Evolutionary conservation across 495 filamentous ascomycete genomes (phyloP).

Genomic region (Neurospora tetrasperma): DNA sequence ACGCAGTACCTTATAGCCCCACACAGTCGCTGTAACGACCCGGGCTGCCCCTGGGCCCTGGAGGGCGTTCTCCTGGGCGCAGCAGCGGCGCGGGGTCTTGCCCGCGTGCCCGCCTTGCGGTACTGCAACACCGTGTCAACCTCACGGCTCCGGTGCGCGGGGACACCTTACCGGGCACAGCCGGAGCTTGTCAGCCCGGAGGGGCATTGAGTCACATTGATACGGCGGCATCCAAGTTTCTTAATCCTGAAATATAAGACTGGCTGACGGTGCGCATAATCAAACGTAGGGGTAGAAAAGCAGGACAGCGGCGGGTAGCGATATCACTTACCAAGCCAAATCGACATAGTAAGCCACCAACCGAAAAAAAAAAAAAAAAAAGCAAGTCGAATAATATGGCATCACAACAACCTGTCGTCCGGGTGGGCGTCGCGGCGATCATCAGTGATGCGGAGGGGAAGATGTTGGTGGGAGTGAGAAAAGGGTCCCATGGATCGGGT

Average conservation of each 20-base stretch:
- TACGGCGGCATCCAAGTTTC: background rate
- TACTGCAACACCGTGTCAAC: background rate
- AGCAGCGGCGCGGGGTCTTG: background rate
- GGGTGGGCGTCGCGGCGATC: constrained; percentile 33
- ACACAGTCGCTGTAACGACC: no score
- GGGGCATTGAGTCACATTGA: background rate
- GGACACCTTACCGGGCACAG: background rate
- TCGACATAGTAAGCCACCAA: background rate
- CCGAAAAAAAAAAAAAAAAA: background rate
- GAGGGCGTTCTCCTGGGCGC: background rate
- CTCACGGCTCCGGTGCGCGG: background rate
- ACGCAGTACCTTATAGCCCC: no score
- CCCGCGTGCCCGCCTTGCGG: background rate
- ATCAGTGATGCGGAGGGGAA: constrained; percentile 23
- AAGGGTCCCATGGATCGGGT: constrained; percentile 32
- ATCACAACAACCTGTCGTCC: constrained; percentile 8
- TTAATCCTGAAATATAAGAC: background rate
- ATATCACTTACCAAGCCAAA: background rate
- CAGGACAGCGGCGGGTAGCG: background rate
- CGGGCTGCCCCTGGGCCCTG: background rate
- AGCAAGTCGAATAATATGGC: constrained; percentile 7
- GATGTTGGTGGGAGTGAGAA: constrained; percentile 32
- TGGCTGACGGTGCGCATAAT: no score
- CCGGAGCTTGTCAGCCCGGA: background rate
- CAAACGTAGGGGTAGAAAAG: background rate